phyloP scores from a whole-genome alignment of 345 rosid genomes.

The Bruguiera gymnorhiza region DNA sequence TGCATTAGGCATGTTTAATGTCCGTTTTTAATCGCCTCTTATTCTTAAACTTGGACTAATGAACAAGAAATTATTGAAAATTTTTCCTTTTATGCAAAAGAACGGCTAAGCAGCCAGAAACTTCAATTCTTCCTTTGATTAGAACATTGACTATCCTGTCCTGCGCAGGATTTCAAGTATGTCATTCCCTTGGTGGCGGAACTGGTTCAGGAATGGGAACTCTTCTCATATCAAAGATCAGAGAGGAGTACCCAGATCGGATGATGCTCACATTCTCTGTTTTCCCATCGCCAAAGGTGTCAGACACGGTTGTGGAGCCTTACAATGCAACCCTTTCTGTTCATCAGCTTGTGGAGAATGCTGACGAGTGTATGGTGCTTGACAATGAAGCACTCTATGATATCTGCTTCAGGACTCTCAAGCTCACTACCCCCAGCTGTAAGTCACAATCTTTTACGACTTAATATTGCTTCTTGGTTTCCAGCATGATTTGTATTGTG shows the following conservation, averaged over 20 bases:
- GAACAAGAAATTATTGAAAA: no score
- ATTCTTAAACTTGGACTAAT: no score
- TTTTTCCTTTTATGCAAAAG: no score
- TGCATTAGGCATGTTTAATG: no score
- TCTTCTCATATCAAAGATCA: constrained; percentile 36
- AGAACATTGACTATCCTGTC: no score
- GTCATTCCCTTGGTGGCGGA: constrained; percentile 41
- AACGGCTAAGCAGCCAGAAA: no score
- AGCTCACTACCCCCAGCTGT: constrained; percentile 43
- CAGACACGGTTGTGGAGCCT: constrained; percentile 41
- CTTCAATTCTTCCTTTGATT: no score
- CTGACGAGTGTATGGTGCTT: constrained; percentile 42
- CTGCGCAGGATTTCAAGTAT: constrained; percentile 31
- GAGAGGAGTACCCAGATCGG: constrained; percentile 38
- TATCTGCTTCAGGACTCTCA: constrained; percentile 38
- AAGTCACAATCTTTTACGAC: constrained; percentile 9
- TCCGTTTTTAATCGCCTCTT: no score
- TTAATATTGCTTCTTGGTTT: not conserved
- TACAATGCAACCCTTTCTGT: constrained; percentile 42
- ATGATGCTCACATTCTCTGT: constrained; percentile 34
- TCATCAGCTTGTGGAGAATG: constrained; percentile 42
- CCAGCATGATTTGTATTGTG: no score
- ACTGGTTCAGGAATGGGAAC: constrained; percentile 43
- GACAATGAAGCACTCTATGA: constrained; percentile 39
- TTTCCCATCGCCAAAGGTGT: constrained; percentile 34